Evolutionary conservation across 805 yeast genomes (phyloP), one percentile per base, ranked within the genome.

Genomic region (Yarrowia deformans): DNA sequence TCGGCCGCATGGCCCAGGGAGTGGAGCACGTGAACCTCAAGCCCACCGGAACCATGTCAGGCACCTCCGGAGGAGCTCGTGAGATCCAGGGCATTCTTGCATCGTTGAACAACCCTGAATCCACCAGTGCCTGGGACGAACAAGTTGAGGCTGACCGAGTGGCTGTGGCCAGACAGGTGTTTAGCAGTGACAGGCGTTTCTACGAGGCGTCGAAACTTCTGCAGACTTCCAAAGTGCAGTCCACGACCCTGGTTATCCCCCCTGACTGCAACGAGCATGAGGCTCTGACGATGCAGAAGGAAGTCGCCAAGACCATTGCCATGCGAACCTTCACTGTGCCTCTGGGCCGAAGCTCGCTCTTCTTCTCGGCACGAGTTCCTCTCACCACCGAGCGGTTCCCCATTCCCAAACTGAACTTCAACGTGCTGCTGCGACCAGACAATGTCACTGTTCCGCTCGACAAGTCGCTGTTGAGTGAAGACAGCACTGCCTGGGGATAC

Each of bases 361-460:
- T 88, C 69, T 85, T 84, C 66, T 86, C 89, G 3, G 87, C 90
- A 16, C 80, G 92, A 69, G 83, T 83, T 67, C 98, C 98, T 0
- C 79, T 93, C 68, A 83, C 91, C 49, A 92, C 98, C 0, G 98
- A 94, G 76, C 87, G 89, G 71, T 90, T 92, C 74, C 90, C 90
- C 0, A 87, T 90, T 23, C 93, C 97, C 0, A 86, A 85, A 70
- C 80, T 93, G 78, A 90, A 91, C 74, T 86, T 91, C 74, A 85
- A 84, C 71, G 84, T 91, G 0, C 72, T 85, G 19, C 84, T 93
- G 50, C 78, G 85, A 16, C 97, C 97, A 0, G 84, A 83, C 55
- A 85, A 85, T 79, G 84, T 89, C 1, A 90, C 87, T 23, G 85
- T 91, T 1, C 81, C 88, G 1, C 77, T 88, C 1, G 88, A 88